A percentile compares a stretch with the other conserved stretches of the same genome.
phyloP scores from a whole-genome alignment of 768 basidiomycete species.

The Chalciporus chontae region DNA sequence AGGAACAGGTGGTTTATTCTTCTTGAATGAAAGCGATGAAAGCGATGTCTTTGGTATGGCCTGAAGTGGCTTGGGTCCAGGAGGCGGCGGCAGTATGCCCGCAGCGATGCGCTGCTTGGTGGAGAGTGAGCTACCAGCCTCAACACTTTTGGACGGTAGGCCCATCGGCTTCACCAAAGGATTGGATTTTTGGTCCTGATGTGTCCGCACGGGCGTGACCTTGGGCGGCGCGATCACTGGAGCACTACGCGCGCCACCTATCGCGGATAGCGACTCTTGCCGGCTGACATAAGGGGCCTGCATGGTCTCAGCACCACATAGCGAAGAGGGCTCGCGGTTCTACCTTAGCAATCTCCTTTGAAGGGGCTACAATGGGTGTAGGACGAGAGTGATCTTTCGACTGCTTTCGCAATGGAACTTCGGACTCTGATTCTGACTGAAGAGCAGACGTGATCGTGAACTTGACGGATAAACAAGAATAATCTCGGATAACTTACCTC shows the following conservation, averaged over 20 bases:
- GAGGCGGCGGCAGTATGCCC: constrained; percentile 33
- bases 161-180: constrained; percentile 33
- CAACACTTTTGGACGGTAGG: constrained; percentile 21
- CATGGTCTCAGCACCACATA: not conserved
- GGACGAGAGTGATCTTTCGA: not conserved
- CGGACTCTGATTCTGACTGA: constrained; percentile 20
- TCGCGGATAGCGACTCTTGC: constrained; percentile 3
- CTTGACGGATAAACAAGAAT: not conserved
- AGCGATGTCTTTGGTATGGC: constrained; percentile 21
- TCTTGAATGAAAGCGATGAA: constrained; percentile 43
- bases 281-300: constrained; percentile 8
- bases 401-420: constrained; percentile 1
- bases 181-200: constrained; percentile 27
- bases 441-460: too few species aligned
- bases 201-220: constrained; percentile 18
- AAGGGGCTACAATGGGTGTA: not conserved
- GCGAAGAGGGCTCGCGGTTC: not conserved
- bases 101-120: constrained; percentile 51
- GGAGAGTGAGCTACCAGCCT: constrained; percentile 37
- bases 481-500: constrained; percentile 11
- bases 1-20: constrained; percentile 25
- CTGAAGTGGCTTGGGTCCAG: constrained; percentile 34
- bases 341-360: constrained; percentile 15
- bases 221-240: constrained; percentile 15
- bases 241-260: not conserved